Conservation (phyloP, 441 rosid species). For the Euphorbia celastroides region DNA sequence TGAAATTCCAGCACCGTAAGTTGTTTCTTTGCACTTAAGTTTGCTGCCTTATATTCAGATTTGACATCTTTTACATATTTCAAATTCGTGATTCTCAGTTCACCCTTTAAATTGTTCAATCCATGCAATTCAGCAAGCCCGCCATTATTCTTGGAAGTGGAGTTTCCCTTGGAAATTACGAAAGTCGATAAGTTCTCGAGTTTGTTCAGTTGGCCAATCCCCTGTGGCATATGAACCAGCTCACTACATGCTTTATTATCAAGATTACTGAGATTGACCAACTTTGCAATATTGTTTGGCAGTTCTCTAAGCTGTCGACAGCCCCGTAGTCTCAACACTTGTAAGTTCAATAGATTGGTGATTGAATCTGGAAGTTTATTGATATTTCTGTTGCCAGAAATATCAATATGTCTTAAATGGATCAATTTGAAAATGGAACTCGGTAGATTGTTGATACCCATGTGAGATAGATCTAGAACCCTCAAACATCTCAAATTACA, state of each 20-base stretch:
- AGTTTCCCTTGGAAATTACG: neutral
- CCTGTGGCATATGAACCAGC: slow-evolving; percentile 21
- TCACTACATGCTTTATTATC: neutral
- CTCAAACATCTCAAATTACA: neutral
- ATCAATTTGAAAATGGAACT: neutral
- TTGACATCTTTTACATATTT: neutral
- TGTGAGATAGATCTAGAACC: neutral
- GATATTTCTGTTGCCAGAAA: neutral
- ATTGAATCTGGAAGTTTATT: neutral
- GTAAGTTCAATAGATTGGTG: neutral
- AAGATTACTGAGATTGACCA: slow-evolving; percentile 21
- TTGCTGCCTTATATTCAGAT: neutral
- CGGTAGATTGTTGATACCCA: neutral
- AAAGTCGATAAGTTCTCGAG: slow-evolving; percentile 15
- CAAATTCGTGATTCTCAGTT: neutral
- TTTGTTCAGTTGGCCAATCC: slow-evolving; percentile 18
- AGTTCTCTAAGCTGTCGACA: neutral
- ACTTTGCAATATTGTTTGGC: neutral
- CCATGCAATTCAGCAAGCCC: slow-evolving; percentile 17
- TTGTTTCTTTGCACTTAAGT: neutral
- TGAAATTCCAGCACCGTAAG: neutral
- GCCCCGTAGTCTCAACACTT: neutral
- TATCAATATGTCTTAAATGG: neutral
- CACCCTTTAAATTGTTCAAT: slow-evolving; percentile 18
- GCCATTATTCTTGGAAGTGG: neutral